Conservation (phyloP, 2,329 filamentous ascomycete genomes). For the Phyllachora maydis region DNA sequence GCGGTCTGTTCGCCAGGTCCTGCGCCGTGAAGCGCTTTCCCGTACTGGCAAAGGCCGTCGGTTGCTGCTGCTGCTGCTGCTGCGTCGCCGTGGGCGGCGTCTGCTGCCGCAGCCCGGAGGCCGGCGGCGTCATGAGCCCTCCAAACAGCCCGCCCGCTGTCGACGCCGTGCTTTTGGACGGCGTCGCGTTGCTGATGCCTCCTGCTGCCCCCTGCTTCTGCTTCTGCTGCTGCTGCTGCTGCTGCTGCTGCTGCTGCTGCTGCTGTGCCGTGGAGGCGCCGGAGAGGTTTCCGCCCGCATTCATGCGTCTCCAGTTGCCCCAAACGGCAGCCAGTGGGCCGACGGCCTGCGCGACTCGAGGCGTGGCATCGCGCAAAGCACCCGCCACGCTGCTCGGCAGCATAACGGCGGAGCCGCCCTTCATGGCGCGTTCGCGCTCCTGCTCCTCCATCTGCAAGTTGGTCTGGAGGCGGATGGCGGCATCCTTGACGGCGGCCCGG, state of each 20-base stretch:
- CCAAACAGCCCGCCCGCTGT: constrained; percentile 45
- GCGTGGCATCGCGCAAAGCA: constrained; percentile 56
- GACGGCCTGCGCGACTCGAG: constrained; percentile 66
- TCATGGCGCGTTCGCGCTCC: constrained; percentile 70
- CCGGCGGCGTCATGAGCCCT: constrained; percentile 77
- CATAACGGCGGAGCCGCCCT: constrained; percentile 42
- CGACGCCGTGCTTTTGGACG: constrained; percentile 34
- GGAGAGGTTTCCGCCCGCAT: constrained; percentile 21
- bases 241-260: no score
- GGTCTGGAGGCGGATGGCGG: constrained; percentile 77
- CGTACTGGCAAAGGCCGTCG: constrained; percentile 38
- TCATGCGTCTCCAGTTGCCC: constrained; percentile 70
- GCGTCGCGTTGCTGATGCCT: constrained; percentile 26
- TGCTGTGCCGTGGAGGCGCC: constrained; percentile 23
- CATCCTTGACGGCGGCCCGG: constrained; percentile 62
- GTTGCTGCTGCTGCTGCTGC: no score
- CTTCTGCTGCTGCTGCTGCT: no score
- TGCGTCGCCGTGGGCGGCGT: constrained; percentile 21
- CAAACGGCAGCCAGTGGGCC: constrained; percentile 72
- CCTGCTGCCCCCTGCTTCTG: no score
- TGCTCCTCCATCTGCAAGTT: constrained; percentile 97
- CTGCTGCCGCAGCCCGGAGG: constrained; percentile 47
- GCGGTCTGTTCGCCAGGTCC: constrained; percentile 18
- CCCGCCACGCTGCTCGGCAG: constrained; percentile 63
- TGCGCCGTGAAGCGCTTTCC: constrained; percentile 35